Conservation (phyloP, 371 early-diverging fungal species). For the Mortierella polycephala region DNA sequence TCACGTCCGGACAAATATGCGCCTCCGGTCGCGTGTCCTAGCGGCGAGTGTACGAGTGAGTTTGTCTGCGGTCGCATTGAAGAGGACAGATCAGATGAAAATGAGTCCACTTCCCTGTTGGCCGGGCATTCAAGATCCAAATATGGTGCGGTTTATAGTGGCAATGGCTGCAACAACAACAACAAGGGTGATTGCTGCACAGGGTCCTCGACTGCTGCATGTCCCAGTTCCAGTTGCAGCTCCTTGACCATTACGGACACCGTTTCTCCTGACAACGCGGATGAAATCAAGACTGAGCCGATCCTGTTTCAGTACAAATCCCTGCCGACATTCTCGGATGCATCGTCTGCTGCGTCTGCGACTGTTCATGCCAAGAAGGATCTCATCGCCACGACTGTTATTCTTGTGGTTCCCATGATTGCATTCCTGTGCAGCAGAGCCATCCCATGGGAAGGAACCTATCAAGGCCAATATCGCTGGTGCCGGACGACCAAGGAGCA, state of each 20-base stretch:
- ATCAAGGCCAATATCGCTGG: slow-evolving; percentile 29
- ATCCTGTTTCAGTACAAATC: slow-evolving; percentile 12
- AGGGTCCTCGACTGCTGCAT: neutral
- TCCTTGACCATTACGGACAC: slow-evolving; percentile 8
- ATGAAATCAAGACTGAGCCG: neutral
- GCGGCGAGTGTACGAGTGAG: slow-evolving; percentile 32
- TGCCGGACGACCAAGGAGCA: slow-evolving; percentile 17
- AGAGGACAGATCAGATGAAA: neutral
- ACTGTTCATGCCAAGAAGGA: slow-evolving; percentile 33
- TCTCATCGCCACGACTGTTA: slow-evolving; percentile 20
- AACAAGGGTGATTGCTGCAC: slow-evolving; percentile 16
- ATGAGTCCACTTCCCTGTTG: slow-evolving; percentile 22
- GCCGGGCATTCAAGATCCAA: neutral
- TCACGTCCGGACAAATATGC: slow-evolving; percentile 17
- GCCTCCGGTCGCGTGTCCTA: slow-evolving; percentile 19
- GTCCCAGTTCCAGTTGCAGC: slow-evolving; percentile 10
- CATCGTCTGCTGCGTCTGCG: slow-evolving; percentile 17
- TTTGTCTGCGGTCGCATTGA: slow-evolving; percentile 34
- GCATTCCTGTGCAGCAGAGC: slow-evolving; percentile 23
- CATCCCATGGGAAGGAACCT: slow-evolving; percentile 39
- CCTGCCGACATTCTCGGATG: slow-evolving; percentile 28
- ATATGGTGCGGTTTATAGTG: slow-evolving; percentile 6
- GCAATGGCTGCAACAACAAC: slow-evolving; percentile 9
- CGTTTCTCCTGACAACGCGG: neutral
- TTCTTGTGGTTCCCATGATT: slow-evolving; percentile 29